Percentiles rank a stretch among this genome's conserved stretches.
These are phyloP conservation scores for Tagetes patula DNA, from an alignment of 129 eudicot species.

Conservation along the genomic window DNA sequence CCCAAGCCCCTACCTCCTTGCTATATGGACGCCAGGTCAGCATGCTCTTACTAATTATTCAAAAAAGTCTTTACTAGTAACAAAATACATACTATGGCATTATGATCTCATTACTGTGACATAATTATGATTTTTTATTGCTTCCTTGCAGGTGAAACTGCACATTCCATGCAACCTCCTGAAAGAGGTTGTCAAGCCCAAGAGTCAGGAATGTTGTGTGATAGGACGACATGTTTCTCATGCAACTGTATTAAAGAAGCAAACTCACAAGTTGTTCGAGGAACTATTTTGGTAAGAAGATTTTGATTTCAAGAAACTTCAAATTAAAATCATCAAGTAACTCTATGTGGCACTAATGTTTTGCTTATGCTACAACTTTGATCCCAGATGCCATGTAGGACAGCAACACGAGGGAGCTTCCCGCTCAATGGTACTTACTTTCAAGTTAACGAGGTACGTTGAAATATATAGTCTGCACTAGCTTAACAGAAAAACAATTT, in stretches of 20 bases:
- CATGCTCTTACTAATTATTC: conserved; percentile 12
- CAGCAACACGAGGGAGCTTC: conserved; percentile 97
- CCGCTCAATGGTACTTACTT: conserved; percentile 97
- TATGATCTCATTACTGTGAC: neutral
- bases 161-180: conserved; percentile 75
- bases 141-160: conserved; percentile 51
- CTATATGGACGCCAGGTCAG: conserved; percentile 97
- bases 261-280: conserved; percentile 76
- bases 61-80: neutral
- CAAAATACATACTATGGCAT: neutral
- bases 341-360: neutral
- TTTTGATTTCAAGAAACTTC: neutral
- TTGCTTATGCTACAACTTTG: conserved; percentile 23
- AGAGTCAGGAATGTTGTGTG: conserved; percentile 58
- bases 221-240: conserved; percentile 54
- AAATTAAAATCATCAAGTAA: conserved; percentile 7
- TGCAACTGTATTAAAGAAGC: conserved; percentile 75
- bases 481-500: conserved; percentile 6
- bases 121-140: neutral
- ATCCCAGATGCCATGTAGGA: conserved; percentile 89
- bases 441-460: conserved; percentile 90
- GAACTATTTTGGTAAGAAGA: conserved; percentile 76
- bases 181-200: conserved; percentile 55
- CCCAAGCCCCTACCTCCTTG: conserved; percentile 93
- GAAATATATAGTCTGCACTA: neutral